These are phyloP conservation scores for Aschersonia sp. DNA, from an alignment of 2,329 filamentous ascomycete species.

Conservation along the genomic window DNA sequence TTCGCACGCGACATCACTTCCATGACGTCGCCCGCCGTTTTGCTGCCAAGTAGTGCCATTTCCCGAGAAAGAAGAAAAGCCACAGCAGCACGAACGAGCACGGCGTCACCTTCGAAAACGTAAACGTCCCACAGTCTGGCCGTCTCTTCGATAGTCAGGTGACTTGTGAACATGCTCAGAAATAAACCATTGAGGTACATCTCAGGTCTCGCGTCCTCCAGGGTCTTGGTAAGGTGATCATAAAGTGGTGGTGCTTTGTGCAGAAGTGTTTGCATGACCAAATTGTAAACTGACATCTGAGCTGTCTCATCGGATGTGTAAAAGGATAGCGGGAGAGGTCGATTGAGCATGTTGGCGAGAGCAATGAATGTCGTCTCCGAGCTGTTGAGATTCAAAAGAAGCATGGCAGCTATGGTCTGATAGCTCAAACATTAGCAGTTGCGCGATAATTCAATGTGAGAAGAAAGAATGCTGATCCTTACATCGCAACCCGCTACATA, in stretches of 20 bases:
- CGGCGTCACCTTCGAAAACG: conserved; percentile 65
- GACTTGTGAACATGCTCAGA: conserved; percentile 46
- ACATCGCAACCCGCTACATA: conserved; percentile 64
- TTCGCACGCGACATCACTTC: conserved; percentile 18
- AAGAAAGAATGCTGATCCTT: conserved; percentile 20
- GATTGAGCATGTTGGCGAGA: conserved; percentile 65
- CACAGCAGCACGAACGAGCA: conserved; percentile 57
- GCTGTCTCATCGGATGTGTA: conserved; percentile 56
- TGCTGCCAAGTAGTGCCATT: conserved; percentile 33
- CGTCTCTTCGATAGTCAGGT: conserved; percentile 54
- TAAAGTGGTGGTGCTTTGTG: conserved; percentile 52
- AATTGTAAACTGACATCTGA: conserved; percentile 53
- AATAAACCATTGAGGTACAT: conserved; percentile 47
- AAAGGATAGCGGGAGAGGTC: conserved; percentile 61
- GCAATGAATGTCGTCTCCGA: conserved; percentile 53
- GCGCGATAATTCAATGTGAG: not conserved
- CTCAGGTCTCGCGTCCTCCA: conserved; percentile 31
- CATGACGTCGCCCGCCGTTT: conserved; percentile 28
- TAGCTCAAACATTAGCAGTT: conserved; percentile 7
- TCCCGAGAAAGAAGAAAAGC: conserved; percentile 46
- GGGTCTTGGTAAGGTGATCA: conserved; percentile 42
- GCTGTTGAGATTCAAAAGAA: conserved; percentile 56
- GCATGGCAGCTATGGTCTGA: conserved; percentile 56
- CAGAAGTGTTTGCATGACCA: conserved; percentile 51
- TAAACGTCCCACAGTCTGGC: conserved; percentile 70